Conservation (phyloP, 371 early-diverging fungal species). For the Parasitella parasitica region DNA sequence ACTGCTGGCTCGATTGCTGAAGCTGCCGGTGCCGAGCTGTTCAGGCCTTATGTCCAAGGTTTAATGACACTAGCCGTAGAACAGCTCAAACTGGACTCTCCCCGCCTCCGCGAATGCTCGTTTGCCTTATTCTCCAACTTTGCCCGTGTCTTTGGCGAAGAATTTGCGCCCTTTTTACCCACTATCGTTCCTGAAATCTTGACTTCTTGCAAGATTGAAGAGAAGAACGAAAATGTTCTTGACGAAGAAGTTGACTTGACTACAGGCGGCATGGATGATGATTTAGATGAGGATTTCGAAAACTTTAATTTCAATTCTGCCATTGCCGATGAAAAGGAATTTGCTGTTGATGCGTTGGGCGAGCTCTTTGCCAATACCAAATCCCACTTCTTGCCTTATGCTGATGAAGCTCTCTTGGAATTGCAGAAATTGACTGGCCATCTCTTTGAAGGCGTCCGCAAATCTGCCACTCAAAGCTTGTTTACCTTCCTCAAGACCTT, state of each 20-base stretch:
- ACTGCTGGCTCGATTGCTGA: constrained; percentile 80
- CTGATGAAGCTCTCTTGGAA: constrained; percentile 65
- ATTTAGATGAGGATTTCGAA: constrained; percentile 54
- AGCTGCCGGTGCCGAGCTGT: constrained; percentile 80
- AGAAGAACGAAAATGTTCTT: constrained; percentile 51
- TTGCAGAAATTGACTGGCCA: constrained; percentile 65
- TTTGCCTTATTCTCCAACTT: constrained; percentile 81
- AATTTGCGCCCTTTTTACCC: constrained; percentile 72
- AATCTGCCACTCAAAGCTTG: constrained; percentile 65
- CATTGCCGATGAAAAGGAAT: constrained; percentile 87
- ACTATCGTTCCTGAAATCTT: constrained; percentile 74
- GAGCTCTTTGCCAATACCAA: constrained; percentile 79
- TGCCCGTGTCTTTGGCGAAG: constrained; percentile 74
- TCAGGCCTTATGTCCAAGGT: constrained; percentile 71
- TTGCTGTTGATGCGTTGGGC: constrained; percentile 82
- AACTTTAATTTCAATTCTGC: constrained; percentile 69
- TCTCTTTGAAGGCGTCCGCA: constrained; percentile 79
- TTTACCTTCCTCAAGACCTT: constrained; percentile 75
- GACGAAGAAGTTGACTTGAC: constrained; percentile 47
- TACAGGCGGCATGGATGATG: constrained; percentile 28
- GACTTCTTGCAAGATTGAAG: constrained; percentile 74
- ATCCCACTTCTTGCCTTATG: constrained; percentile 76
- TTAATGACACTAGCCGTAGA: constrained; percentile 76
- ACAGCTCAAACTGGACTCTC: constrained; percentile 68
- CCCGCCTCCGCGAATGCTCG: constrained; percentile 77